Percentiles rank a stretch among this genome's conserved stretches.
Conservation (phyloP, 257 asterid species). For the Lithospermum erythrorhizon region DNA sequence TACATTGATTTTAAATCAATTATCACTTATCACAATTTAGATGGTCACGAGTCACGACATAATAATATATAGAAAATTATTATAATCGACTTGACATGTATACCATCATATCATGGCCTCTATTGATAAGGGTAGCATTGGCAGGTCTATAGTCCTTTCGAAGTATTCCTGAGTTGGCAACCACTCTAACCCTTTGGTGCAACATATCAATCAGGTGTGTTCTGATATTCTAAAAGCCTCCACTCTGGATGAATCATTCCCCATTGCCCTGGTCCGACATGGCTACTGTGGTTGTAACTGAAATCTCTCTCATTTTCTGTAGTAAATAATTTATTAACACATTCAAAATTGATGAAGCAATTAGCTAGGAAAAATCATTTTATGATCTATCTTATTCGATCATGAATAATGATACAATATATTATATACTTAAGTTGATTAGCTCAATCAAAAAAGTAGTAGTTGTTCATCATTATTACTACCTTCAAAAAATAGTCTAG, state of each 20-base stretch:
- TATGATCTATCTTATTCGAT: too few relatives aligned
- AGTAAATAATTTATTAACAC: neutral
- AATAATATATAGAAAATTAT: neutral
- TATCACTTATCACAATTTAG: neutral
- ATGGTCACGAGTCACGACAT: too few relatives aligned
- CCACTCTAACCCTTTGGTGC: constrained; percentile 41
- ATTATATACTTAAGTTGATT: too few relatives aligned
- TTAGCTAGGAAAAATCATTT: neutral
- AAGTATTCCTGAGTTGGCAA: constrained; percentile 39
- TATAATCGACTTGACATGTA: neutral
- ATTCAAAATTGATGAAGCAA: too few relatives aligned
- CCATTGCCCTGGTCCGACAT: constrained; percentile 60
- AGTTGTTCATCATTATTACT: too few relatives aligned
- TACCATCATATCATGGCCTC: constrained; percentile 92
- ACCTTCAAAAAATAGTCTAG: too few relatives aligned
- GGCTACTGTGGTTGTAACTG: constrained; percentile 37
- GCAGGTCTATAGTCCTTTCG: constrained; percentile 31
- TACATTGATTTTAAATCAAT: constrained; percentile 13
- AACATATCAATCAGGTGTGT: constrained; percentile 57
- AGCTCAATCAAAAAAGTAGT: too few relatives aligned
- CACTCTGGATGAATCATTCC: constrained; percentile 58
- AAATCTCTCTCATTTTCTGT: constrained; percentile 65
- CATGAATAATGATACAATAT: too few relatives aligned
- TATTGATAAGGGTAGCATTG: constrained; percentile 50
- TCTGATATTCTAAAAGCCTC: constrained; percentile 45